Evolutionary conservation across 257 asterid genomes (phyloP), one percentile per base, ranked within the genome.

Genomic region (Petunia axillaris): DNA sequence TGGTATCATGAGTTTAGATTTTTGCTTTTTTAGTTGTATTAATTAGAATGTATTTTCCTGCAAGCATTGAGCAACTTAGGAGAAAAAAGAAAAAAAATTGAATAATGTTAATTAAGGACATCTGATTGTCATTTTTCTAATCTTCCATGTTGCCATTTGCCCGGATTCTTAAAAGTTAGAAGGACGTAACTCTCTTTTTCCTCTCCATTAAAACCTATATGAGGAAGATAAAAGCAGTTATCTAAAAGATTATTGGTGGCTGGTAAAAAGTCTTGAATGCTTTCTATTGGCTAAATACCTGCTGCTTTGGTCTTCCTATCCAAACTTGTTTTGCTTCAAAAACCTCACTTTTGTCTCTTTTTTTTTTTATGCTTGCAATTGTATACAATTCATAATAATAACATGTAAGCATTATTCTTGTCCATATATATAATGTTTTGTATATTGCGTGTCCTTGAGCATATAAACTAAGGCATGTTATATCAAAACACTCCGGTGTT

Each of bases 1-100:
- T 35, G 39, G 50, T 64, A 39, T 39, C 35, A 39, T 64, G 78
- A 73, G 63, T 73, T 73, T 13, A 35, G 0, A 35, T 73, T 50
- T 73, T 50, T 73, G 14, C 36, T 35, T 73, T 43, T 5, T 15
- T 43, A 25, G 25, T 43, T 8, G 39, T 43, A 67, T 41, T 67
- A 67, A 41, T 41, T 66, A 66, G 8, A 14, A 67, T 67, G 39
- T 67, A 67, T 43, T 67, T 67, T 39, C 75, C 55, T 67, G 76
- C 76, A 67, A 67, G 55, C 15, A 43, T 67, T 67, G 43, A 43
- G 39, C 55, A 67, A 67, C 39, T 8, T 43, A 43, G n/a, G 76
- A 55, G 3, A 55, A 67, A 67, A 43, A 67, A 67, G 76, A 55
- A 67, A 41, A 67, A 67, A 15, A 67, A 54, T 43, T 43, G 55